Conservation (phyloP, 768 basidiomycete genomes). For the Termitomyces sp. region DNA sequence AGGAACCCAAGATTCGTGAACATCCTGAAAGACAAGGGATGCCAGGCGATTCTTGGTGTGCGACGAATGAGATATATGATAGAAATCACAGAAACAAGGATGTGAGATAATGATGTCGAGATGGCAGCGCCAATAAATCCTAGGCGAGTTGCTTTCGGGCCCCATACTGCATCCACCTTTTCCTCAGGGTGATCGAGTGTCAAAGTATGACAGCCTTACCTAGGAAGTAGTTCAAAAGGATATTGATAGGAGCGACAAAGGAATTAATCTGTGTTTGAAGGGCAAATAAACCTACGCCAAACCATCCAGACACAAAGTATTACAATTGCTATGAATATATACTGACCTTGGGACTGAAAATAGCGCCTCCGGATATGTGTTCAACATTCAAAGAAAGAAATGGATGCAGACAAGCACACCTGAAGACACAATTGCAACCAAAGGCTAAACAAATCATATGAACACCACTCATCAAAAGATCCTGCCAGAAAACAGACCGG, state of each 20-base stretch:
- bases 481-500: slow-evolving; percentile 31
- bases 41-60: slow-evolving; percentile 72
- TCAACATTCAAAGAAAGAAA: neutral
- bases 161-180: slow-evolving; percentile 54
- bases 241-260: slow-evolving; percentile 80
- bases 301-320: neutral
- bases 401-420: slow-evolving; percentile 18
- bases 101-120: slow-evolving; percentile 81
- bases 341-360: slow-evolving; percentile 77
- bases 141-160: slow-evolving; percentile 65
- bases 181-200: neutral
- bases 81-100: slow-evolving; percentile 62
- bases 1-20: slow-evolving; percentile 65
- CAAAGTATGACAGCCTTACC: slow-evolving; percentile 34
- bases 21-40: slow-evolving; percentile 57
- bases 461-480: neutral
- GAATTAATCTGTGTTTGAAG: slow-evolving; percentile 7
- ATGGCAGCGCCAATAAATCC: slow-evolving; percentile 93
- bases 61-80: slow-evolving; percentile 60
- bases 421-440: slow-evolving; percentile 43
- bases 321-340: neutral
- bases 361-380: slow-evolving; percentile 37
- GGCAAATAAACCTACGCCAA: slow-evolving; percentile 6
- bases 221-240: slow-evolving; percentile 74
- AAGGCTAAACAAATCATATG: slow-evolving; percentile 26